Evolutionary conservation across 208 protist species (phyloP).

Genomic region (Leishmania tarentolae): DNA sequence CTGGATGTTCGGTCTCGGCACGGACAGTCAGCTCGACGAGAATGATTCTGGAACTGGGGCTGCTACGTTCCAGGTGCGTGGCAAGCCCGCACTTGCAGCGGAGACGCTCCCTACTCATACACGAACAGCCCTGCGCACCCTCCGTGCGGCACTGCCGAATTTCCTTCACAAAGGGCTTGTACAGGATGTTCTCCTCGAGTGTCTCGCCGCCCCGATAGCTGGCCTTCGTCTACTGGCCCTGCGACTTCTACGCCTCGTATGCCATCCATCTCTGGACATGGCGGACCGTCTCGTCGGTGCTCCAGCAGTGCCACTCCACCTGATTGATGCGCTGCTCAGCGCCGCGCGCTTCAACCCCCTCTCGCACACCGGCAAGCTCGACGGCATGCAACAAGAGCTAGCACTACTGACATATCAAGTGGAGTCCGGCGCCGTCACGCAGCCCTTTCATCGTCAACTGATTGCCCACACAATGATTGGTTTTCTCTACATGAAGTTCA

Average conservation of each 20-base stretch:
- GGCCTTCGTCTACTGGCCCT: conserved; percentile 70
- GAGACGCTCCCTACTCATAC: conserved; percentile 20
- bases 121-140: conserved; percentile 33
- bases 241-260: conserved; percentile 67
- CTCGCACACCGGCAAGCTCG: conserved; percentile 60
- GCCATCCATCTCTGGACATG: conserved; percentile 33
- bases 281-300: conserved; percentile 23
- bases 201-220: conserved; percentile 61
- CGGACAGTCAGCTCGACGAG: conserved; percentile 15
- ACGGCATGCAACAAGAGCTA: conserved; percentile 69
- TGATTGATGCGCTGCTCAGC: conserved; percentile 38
- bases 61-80: not conserved
- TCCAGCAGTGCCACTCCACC: conserved; percentile 20
- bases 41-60: not conserved
- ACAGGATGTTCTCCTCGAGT: conserved; percentile 67
- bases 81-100: not conserved
- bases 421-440: conserved; percentile 48
- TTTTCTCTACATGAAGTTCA: conserved; percentile 81
- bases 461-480: conserved; percentile 79
- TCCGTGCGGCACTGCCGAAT: conserved; percentile 39
- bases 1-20: conserved; percentile 43
- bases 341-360: conserved; percentile 80
- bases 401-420: conserved; percentile 63
- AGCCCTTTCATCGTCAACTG: conserved; percentile 60
- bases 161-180: conserved; percentile 55